Conservation (phyloP, 768 basidiomycete genomes). For the Kwoniella sp. region DNA sequence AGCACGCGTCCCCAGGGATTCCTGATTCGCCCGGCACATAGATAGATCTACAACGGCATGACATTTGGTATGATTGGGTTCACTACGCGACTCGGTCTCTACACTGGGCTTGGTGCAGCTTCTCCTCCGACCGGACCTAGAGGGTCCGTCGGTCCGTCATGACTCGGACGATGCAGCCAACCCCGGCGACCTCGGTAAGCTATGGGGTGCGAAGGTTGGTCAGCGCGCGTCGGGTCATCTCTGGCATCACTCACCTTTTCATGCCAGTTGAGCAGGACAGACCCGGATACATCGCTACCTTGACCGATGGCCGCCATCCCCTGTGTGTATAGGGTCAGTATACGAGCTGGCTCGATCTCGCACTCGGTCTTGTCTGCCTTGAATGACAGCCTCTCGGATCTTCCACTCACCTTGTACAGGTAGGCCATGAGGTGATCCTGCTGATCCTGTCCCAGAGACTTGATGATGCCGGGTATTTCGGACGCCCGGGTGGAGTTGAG, state of each 20-base stretch:
- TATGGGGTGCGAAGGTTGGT: slow-evolving; percentile 43
- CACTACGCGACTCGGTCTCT: too few relatives aligned
- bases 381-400: background rate
- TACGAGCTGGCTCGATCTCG: too few relatives aligned
- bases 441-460: slow-evolving; percentile 54
- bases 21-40: too few relatives aligned
- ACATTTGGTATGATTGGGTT: slow-evolving; percentile 6
- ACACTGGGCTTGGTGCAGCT: too few relatives aligned
- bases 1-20: too few relatives aligned
- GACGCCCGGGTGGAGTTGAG: slow-evolving; percentile 89
- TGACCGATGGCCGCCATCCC: slow-evolving; percentile 71
- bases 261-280: slow-evolving; percentile 81
- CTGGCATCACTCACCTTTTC: slow-evolving; percentile 67
- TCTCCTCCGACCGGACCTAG: too few relatives aligned
- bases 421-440: slow-evolving; percentile 92
- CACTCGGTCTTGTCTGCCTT: too few relatives aligned
- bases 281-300: slow-evolving; percentile 60
- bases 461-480: slow-evolving; percentile 74
- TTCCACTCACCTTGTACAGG: slow-evolving; percentile 73
- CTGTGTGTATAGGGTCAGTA: too few relatives aligned
- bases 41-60: slow-evolving; percentile 15
- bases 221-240: background rate
- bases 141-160: slow-evolving; percentile 66
- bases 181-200: slow-evolving; percentile 90
- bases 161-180: slow-evolving; percentile 86